Base-by-base conservation (phyloP, 768 basidiomycete species). In the Megacollybia marginata region DNA sequence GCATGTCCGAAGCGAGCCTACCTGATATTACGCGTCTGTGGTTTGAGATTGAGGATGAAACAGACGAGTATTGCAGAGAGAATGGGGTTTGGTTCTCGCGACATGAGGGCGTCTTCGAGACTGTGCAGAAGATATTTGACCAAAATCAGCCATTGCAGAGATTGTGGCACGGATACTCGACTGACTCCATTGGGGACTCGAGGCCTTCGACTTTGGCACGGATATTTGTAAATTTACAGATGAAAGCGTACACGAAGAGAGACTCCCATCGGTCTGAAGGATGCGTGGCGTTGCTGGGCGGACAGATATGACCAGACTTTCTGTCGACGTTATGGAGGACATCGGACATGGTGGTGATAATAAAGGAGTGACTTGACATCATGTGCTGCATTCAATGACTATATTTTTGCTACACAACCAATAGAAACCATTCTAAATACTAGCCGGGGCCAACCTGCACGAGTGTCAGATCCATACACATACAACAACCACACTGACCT, bases 21-120 rank as follows among this genome's bases (percentile, higher is more conserved):
- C 88, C 85, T 87, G 67, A 89, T 75, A 74, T 90, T 90, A 84
- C 88, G 86, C 82, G 88, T 85, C 66, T 85, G 85, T 16, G 90
- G 88, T 61, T 82, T 80, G 57, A 92, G 78, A 66, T 89, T 91
- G 58, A 83, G 72, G 57, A 92, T 76, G 64, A 92, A 92, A 52
- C 82, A 79, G 51, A 74, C 73, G 18, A 92, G 80, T 57, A 92
- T 71, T 61, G 79, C 76, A 42, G 81, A 83, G 55, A 92, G 72
- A 58, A 91, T 75, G 52, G 78, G 73, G 65, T 88, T 82, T 49
- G 83, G 80, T 66, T 81, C 87, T 57, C 71, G 75, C 56, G 78
- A 75, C 66, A 90, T 68, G 58, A 92, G 70, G 48, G 90, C 85
- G 50, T 84, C 79, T 68, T 92, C 90, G 54, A 92, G 75, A 66